Percentiles rank a stretch among this genome's conserved stretches.
These are phyloP conservation scores for Dichomitus squalens DNA, from an alignment of 1,284 basidiomycete species.

Conservation along the genomic window DNA sequence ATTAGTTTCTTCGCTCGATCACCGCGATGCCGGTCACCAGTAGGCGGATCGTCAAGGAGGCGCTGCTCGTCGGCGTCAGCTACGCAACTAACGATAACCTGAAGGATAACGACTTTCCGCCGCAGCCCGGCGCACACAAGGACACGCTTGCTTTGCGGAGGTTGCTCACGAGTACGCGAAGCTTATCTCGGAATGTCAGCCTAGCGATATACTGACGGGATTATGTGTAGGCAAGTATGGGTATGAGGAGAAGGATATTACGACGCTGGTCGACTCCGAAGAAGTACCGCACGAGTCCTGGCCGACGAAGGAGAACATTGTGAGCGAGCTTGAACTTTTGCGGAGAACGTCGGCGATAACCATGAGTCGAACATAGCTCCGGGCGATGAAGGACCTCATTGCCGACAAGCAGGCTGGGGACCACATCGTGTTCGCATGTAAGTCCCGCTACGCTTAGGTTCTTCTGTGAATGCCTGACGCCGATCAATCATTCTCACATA, in stretches of 20 bases:
- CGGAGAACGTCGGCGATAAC: background rate
- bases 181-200: too few species aligned
- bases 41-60: conserved; percentile 3
- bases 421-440: conserved; percentile 29
- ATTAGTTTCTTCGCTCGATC: background rate
- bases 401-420: conserved; percentile 18
- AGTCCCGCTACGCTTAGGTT: background rate
- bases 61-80: conserved; percentile 8
- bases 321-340: background rate
- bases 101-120: background rate
- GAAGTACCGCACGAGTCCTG: background rate
- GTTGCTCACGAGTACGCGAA: conserved; percentile 10
- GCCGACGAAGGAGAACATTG: conserved; percentile 26
- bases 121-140: conserved; percentile 14
- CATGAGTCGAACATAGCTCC: conserved; percentile 5
- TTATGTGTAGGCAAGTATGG: conserved; percentile 8
- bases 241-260: conserved; percentile 20
- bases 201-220: too few species aligned
- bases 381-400: conserved; percentile 24
- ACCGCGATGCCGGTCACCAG: background rate
- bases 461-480: background rate
- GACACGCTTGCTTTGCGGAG: conserved; percentile 9
- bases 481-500: background rate
- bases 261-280: conserved; percentile 19
- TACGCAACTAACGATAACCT: conserved; percentile 1